Evolutionary conservation across 2,329 filamentous ascomycete species (phyloP).

Genomic region (Beauveria asiatica): DNA sequence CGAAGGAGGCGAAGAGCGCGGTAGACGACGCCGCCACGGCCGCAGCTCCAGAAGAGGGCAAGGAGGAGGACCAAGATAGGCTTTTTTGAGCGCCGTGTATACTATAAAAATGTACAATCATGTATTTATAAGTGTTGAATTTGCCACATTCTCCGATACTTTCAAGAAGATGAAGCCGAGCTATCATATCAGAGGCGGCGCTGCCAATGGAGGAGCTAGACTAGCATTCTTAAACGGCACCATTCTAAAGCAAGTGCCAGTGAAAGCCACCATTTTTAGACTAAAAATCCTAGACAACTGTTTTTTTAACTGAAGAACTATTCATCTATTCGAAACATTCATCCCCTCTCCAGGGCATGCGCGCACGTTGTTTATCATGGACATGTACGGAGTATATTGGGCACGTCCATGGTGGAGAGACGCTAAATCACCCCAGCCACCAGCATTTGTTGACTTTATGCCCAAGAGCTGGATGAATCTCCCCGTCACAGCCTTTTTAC

Average conservation of each 20-base stretch:
- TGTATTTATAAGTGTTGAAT: background rate
- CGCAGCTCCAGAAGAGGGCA: background rate
- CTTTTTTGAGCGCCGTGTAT: background rate
- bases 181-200: background rate
- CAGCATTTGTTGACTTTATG: conserved; percentile 3
- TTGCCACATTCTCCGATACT: no score
- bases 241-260: background rate
- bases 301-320: no score
- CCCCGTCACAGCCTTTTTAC: background rate
- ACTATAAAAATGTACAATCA: background rate
- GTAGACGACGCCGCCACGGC: background rate
- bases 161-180: no score
- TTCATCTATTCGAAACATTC: no score
- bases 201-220: background rate
- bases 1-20: background rate
- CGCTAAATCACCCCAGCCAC: conserved; percentile 12
- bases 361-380: background rate
- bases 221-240: background rate
- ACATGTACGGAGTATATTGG: background rate
- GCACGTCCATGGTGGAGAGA: background rate
- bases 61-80: background rate
- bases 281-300: no score
- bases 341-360: no score
- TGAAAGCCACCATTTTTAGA: background rate
- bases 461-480: background rate